Evolutionary conservation across 139 green algal genomes (phyloP), one percentile per base, ranked within the genome.

Genomic region (Volvox reticuliferus): DNA sequence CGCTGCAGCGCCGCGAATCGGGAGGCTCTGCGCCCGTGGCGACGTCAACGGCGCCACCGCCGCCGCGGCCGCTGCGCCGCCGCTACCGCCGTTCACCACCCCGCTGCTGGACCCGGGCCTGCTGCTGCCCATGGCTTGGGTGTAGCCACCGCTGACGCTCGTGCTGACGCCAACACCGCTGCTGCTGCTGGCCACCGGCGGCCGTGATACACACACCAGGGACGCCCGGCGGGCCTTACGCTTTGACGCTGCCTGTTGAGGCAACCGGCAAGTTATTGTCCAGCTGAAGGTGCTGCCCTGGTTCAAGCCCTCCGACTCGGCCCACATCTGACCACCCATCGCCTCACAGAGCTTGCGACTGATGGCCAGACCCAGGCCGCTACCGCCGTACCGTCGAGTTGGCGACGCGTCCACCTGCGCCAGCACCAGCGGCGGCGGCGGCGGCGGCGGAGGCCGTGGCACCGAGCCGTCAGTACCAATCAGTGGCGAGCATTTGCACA

Each of bases 351-450:
- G 96, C 82, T 96, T 94, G 84, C 96, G 92, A 86, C 91, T 96
- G 91, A 99, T 99, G 82, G 96, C 94, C 12, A 99, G 93, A 1
- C 97, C 97, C 76, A 99, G 93, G 2, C 97, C 97, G 44, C 96
- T 97, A 55, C 97, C 97, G 61, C 97, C 97, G 88, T 97, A 98
- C 36, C 93, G 92, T 17, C 97, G 90, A 19, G 96, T 94, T 63
- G 79, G 86, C 13, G 87, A 94, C 1, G 89, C 90, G 61, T 94
- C 92, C n/a, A 94, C 90, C 91, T 92, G 50, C 22, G 44, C 28
- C 12, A 12, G 26, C 36, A 9, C 9, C 44, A 9, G 5, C 44
- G 44, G 5, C 44, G 44, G 44, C 44, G 44, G 5, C 44, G 44
- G 5, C 44, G 44, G 5, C 44, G 44, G 44, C 44, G 44, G 44